Evolutionary conservation across 1,284 basidiomycete genomes (phyloP), one percentile per base, ranked within the genome.

Genomic region (Fomitiporia mediterranea): DNA sequence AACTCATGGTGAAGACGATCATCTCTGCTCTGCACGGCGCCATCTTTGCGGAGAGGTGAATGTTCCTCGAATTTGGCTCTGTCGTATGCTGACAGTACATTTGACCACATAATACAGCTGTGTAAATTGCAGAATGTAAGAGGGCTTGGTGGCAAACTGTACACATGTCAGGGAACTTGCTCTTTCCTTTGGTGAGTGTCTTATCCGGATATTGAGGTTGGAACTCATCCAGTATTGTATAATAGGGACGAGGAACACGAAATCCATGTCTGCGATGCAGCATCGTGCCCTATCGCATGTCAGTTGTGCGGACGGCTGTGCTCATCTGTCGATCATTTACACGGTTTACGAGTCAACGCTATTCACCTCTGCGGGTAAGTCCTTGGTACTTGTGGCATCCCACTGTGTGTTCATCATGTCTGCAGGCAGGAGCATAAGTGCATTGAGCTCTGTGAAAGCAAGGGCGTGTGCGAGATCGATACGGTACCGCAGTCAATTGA

Each of bases 331-430:
- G 69, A 81, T 53, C 83, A 84, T 65, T 68, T 84, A 51, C 83
- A 84, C 60, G 80, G 73, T 1, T 65, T 81, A 0, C 61, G 74
- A 2, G 38, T 56, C 0, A 61, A 59, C 15, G 70, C 72, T 0
- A 59, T 74, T n/a, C 82, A 84, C 68, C 71, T 84, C 17, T 84
- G 82, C 71, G 82, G 80, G 81, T 83, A 40, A 32, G 78, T 72
- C 8, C 46, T 6, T n/a, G 51, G 3, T 8, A 8, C n/a, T 32
- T 11, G 17, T 4, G 3, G 19, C 6, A 13, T 27, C 23, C 13
- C 2, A n/a, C n/a, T n/a, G n/a, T n/a, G n/a, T n/a, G 19, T 13
- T 7, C 17, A 43, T 44, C 2, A 23, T 9, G 39, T 38, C 17
- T 51, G 60, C 60, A 81, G 79, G 0, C 72, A 82, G 69, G 69